Evolutionary conservation across 2,329 filamentous ascomycete species (phyloP).

Genomic region (Aspergillus japonicus): DNA sequence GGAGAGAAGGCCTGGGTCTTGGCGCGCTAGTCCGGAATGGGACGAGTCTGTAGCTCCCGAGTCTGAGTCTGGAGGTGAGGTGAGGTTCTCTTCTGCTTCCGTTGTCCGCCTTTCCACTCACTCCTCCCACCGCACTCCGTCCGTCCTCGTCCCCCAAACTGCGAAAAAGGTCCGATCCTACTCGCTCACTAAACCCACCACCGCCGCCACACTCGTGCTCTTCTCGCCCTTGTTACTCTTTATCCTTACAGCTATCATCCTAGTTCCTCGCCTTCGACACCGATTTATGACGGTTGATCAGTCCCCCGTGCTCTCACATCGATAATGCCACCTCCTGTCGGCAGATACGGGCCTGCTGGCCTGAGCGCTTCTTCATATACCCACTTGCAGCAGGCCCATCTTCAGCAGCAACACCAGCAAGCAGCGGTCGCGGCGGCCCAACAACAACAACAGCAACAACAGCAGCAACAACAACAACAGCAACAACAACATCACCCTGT

Average conservation of each 20-base stretch:
- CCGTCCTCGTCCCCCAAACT: conserved; percentile 13
- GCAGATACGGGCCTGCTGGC: conserved; percentile 59
- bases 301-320: conserved; percentile 12
- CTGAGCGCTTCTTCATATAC: conserved; percentile 60
- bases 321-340: conserved; percentile 59
- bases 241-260: neutral
- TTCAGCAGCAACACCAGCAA: conserved; percentile 35
- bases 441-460: neutral
- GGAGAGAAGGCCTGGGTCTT: conserved; percentile 20
- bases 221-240: neutral
- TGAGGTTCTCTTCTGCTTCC: neutral
- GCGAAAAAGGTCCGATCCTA: conserved; percentile 20
- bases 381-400: conserved; percentile 53
- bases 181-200: conserved; percentile 12
- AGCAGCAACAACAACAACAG: conserved; percentile 35
- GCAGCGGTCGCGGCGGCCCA: neutral
- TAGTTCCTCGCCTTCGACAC: neutral
- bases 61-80: no score
- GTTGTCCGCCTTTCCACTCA: conserved; percentile 27
- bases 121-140: conserved; percentile 5
- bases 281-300: conserved; percentile 17
- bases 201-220: conserved; percentile 7
- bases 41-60: no score
- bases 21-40: conserved; percentile 35
- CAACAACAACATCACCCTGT: conserved; percentile 42